Evolutionary conservation across 805 yeast genomes (phyloP).

Genomic region (Vanderwaltozyma verrucispora): DNA sequence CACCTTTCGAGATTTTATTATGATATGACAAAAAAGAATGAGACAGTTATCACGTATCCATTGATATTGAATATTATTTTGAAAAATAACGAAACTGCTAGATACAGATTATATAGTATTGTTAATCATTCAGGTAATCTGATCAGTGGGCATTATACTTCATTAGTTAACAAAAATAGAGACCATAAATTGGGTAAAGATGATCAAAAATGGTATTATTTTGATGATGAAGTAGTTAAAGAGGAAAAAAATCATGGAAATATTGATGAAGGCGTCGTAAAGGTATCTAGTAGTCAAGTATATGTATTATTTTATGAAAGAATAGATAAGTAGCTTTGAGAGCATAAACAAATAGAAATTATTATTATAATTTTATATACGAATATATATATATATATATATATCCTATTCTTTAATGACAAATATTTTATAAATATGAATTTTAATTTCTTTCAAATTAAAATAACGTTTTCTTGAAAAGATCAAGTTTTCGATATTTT

Average conservation of each 20-base stretch:
- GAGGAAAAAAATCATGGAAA: constrained; percentile 38
- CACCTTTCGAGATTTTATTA: constrained; percentile 73
- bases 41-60: constrained; percentile 46
- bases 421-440: too few relatives aligned
- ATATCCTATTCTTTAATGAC: too few relatives aligned
- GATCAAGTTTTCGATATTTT: too few relatives aligned
- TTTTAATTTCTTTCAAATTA: too few relatives aligned
- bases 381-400: too few relatives aligned
- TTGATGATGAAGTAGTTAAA: constrained; percentile 59
- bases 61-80: constrained; percentile 39
- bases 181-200: constrained; percentile 26
- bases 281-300: constrained; percentile 45
- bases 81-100: constrained; percentile 26
- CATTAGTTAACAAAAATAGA: constrained; percentile 43
- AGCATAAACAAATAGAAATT: too few relatives aligned
- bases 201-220: constrained; percentile 54
- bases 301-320: constrained; percentile 60
- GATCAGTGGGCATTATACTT: constrained; percentile 68
- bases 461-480: too few relatives aligned
- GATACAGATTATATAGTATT: constrained; percentile 49
- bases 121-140: constrained; percentile 64
- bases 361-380: too few relatives aligned
- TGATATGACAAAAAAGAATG: constrained; percentile 43
- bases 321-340: constrained; percentile 9
- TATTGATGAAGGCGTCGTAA: constrained; percentile 28